Percentiles rank a stretch among this genome's conserved stretches.
Conservation (phyloP, 345 rosid species). For the Citrus hindsii region DNA sequence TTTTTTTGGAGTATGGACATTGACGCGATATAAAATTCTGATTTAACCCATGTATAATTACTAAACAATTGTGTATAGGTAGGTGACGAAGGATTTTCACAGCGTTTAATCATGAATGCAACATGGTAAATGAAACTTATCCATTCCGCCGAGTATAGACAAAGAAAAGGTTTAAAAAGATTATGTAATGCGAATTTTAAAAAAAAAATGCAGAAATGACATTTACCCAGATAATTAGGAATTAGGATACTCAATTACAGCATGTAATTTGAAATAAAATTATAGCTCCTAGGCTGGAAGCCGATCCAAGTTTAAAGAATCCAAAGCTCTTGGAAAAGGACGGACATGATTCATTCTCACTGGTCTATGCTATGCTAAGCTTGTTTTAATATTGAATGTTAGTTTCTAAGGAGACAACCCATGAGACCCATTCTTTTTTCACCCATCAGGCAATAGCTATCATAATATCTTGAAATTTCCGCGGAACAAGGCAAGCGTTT, state of each 20-base stretch:
- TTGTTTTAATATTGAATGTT: neutral
- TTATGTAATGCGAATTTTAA: neutral
- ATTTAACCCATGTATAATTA: too few species aligned
- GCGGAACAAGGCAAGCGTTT: neutral
- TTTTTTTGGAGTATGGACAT: too few species aligned
- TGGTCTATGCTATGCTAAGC: slow-evolving; percentile 16
- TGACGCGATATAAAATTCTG: too few species aligned
- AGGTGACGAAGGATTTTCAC: too few species aligned
- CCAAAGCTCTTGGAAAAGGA: neutral
- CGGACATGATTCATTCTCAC: neutral
- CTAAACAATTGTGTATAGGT: too few species aligned
- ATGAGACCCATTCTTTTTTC: neutral
- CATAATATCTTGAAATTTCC: neutral
- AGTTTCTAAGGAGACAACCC: slow-evolving; percentile 6
- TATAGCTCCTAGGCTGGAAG: slow-evolving; percentile 15
- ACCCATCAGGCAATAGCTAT: neutral
- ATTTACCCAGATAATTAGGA: neutral
- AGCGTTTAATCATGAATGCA: too few species aligned
- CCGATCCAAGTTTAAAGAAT: neutral
- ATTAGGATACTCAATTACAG: neutral
- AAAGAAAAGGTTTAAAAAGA: neutral
- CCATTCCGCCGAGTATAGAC: neutral
- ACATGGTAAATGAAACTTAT: neutral
- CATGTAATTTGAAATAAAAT: neutral
- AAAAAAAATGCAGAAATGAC: slow-evolving; percentile 15